Conservation (phyloP, 768 basidiomycete species). For the Leucosporidium scottii region DNA sequence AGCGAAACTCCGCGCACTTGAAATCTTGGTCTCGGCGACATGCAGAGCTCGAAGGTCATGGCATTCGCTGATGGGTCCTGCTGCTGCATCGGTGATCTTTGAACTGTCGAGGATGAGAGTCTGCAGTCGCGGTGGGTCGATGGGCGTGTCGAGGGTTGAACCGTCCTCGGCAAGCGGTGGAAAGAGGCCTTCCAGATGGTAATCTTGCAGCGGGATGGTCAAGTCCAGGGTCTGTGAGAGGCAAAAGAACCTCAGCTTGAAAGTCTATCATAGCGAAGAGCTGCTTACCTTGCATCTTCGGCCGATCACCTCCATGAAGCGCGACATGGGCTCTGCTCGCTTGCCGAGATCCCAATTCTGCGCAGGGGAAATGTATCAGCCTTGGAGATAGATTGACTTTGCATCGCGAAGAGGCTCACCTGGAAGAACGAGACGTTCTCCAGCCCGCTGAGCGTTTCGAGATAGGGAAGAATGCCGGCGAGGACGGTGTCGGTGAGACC, state of each 20-base stretch:
- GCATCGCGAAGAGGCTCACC: too few species aligned
- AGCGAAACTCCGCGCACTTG: constrained; percentile 9
- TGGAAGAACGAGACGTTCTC: constrained; percentile 21
- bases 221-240: constrained; percentile 18
- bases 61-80: constrained; percentile 16
- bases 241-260: background rate
- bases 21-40: constrained; percentile 31
- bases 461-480: constrained; percentile 19
- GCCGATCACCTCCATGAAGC: constrained; percentile 24
- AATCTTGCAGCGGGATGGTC: constrained; percentile 12
- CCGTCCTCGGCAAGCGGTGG: constrained; percentile 8
- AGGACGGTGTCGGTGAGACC: constrained; percentile 29
- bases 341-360: constrained; percentile 24
- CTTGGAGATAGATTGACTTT: too few species aligned
- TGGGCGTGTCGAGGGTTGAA: background rate
- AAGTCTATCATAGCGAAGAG: background rate
- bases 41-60: constrained; percentile 29
- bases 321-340: constrained; percentile 5
- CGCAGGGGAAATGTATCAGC: too few species aligned
- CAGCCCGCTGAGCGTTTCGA: constrained; percentile 27
- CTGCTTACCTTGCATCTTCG: constrained; percentile 20
- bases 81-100: constrained; percentile 22
- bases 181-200: constrained; percentile 22
- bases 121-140: constrained; percentile 14
- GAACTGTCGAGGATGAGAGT: constrained; percentile 32